phyloP scores from a whole-genome alignment of 768 basidiomycete species.

The Termitomyces sp. region DNA sequence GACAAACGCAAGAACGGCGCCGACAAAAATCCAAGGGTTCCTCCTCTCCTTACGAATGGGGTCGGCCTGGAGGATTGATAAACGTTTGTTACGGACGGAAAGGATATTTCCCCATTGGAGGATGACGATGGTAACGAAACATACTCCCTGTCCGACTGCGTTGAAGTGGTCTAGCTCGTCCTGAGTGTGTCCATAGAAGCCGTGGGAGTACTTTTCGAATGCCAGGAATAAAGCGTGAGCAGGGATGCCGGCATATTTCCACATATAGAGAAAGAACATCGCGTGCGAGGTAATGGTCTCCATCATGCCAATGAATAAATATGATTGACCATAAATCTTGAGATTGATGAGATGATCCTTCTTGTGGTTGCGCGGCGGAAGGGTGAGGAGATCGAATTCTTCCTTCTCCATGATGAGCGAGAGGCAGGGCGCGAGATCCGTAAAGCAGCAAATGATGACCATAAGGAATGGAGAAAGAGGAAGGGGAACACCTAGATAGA shows the following conservation, averaged over 20 bases:
- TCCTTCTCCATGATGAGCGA: not conserved
- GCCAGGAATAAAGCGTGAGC: not conserved
- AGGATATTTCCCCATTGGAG: not conserved
- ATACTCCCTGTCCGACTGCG: not conserved
- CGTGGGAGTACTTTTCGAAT: not conserved
- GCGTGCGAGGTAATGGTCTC: not conserved
- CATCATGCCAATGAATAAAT: not conserved
- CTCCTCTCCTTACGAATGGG: not conserved
- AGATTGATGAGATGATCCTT: constrained; percentile 1
- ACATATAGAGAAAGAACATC: constrained; percentile 1
- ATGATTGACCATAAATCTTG: not conserved
- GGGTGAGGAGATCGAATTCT: not conserved
- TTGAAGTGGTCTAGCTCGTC: not conserved
- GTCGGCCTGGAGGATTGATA: not conserved
- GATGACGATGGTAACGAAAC: not conserved
- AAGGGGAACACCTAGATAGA: not conserved
- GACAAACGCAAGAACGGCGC: not conserved
- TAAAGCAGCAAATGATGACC: not conserved
- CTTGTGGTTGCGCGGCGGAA: not conserved
- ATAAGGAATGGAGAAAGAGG: not conserved
- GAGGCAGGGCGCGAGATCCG: not conserved
- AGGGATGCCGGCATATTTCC: not conserved
- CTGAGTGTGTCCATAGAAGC: not conserved
- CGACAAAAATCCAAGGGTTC: not conserved
- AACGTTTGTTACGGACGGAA: not conserved